Conservation (phyloP, 2,329 filamentous ascomycete genomes). For the Aulographum hederae region DNA sequence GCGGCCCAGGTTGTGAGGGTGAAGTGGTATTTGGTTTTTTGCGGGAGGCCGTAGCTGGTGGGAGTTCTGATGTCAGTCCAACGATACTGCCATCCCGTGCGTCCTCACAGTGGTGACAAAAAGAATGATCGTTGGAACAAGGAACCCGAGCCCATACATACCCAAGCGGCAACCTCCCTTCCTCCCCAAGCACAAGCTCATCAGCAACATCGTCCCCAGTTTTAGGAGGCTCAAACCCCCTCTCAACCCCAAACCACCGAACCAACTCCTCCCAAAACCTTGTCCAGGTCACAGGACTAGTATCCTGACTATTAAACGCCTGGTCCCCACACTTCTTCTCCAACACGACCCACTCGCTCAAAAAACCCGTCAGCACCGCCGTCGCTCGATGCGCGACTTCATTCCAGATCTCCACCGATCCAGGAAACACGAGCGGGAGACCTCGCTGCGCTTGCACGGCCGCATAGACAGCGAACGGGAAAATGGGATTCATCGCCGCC, state of each 20-base stretch:
- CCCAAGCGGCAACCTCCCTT: too few relatives aligned
- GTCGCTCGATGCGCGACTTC: slow-evolving; percentile 17
- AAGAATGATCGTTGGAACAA: too few relatives aligned
- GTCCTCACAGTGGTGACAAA: too few relatives aligned
- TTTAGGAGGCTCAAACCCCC: too few relatives aligned
- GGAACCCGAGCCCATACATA: too few relatives aligned
- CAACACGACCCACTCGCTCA: slow-evolving; percentile 28
- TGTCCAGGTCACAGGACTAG: slow-evolving; percentile 22
- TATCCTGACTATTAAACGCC: slow-evolving; percentile 26
- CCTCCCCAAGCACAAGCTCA: too few relatives aligned
- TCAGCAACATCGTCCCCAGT: too few relatives aligned
- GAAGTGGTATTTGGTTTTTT: slow-evolving; percentile 20
- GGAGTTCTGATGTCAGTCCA: too few relatives aligned
- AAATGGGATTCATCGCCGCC: slow-evolving; percentile 24
- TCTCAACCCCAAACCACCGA: background rate
- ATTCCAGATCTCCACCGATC: slow-evolving; percentile 22
- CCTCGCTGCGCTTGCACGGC: slow-evolving; percentile 20
- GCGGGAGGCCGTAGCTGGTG: slow-evolving; percentile 24
- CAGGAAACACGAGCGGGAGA: slow-evolving; percentile 20
- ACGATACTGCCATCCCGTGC: too few relatives aligned
- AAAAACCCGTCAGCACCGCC: slow-evolving; percentile 23
- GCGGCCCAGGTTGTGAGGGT: slow-evolving; percentile 28
- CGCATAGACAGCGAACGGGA: slow-evolving; percentile 26
- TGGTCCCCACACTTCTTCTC: slow-evolving; percentile 19
- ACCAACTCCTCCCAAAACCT: slow-evolving; percentile 24